Percentiles rank a stretch among this genome's conserved stretches.
Evolutionary conservation across 768 basidiomycete genomes (phyloP).

Genomic region (Hemileccinum rubropunctum): DNA sequence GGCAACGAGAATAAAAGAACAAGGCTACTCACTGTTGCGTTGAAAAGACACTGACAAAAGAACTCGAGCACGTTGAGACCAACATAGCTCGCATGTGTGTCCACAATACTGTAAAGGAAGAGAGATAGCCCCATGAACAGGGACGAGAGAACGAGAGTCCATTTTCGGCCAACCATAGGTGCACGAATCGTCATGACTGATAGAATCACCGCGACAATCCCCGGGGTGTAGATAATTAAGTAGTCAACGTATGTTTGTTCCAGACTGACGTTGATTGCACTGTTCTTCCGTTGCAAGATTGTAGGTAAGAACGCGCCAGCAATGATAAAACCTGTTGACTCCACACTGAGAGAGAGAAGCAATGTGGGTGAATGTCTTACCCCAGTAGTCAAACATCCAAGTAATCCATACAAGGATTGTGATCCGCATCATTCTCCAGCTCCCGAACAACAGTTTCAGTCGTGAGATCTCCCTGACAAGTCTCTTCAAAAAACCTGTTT

Average conservation of each 20-base stretch:
- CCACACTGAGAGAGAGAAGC: not conserved
- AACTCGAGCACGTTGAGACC: slow-evolving; percentile 8
- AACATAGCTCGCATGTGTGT: slow-evolving; percentile 10
- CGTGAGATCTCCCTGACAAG: slow-evolving; percentile 6
- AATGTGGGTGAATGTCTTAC: not conserved
- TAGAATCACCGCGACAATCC: slow-evolving; percentile 1
- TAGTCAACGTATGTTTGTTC: slow-evolving; percentile 12
- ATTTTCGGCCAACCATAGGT: slow-evolving; percentile 14
- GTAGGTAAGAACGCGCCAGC: slow-evolving; percentile 5
- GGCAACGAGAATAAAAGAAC: not conserved
- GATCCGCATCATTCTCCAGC: slow-evolving; percentile 10
- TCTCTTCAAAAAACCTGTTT: not conserved
- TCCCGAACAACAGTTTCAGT: slow-evolving; percentile 13
- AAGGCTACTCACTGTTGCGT: not conserved
- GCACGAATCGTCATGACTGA: slow-evolving; percentile 11
- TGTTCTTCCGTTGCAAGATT: slow-evolving; percentile 15
- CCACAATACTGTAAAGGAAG: slow-evolving; percentile 9
- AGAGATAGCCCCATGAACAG: slow-evolving; percentile 4
- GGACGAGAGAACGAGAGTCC: slow-evolving; percentile 16
- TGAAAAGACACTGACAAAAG: slow-evolving; percentile 13
- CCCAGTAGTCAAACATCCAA: slow-evolving; percentile 15
- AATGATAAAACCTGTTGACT: not conserved
- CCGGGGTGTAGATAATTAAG: slow-evolving; percentile 6
- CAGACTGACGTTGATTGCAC: slow-evolving; percentile 3
- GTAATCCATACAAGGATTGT: slow-evolving; percentile 10